A percentile compares a stretch with the other conserved stretches of the same genome.
These are phyloP conservation scores for Ogataea minuta DNA, from an alignment of 805 yeast genomes.

Conservation along the genomic window DNA sequence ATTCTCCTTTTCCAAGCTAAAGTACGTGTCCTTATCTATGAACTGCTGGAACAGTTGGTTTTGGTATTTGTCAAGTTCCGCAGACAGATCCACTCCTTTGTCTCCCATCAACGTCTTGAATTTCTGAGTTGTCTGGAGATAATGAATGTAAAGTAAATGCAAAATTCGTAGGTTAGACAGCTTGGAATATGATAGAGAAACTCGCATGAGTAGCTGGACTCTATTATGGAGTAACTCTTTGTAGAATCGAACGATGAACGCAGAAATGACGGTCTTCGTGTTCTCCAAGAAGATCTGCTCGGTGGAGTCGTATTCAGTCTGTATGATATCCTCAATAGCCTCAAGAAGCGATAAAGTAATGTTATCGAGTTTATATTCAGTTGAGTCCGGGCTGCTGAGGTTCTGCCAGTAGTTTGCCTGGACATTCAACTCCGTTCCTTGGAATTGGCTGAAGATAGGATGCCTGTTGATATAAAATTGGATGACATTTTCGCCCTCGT, in stretches of 20 bases:
- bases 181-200: conserved; percentile 59
- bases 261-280: conserved; percentile 61
- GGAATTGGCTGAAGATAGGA: conserved; percentile 58
- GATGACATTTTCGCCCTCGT: conserved; percentile 80
- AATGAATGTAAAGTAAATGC: conserved; percentile 59
- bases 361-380: conserved; percentile 48
- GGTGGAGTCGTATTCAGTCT: conserved; percentile 67
- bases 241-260: conserved; percentile 72
- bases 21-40: conserved; percentile 63
- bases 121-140: conserved; percentile 60
- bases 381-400: conserved; percentile 57
- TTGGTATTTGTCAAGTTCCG: conserved; percentile 65
- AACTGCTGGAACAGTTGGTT: conserved; percentile 74
- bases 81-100: conserved; percentile 43
- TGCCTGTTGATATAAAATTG: conserved; percentile 80
- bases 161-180: conserved; percentile 75
- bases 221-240: conserved; percentile 65
- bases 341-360: conserved; percentile 52
- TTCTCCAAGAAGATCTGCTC: conserved; percentile 61
- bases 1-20: conserved; percentile 66
- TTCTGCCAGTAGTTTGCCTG: conserved; percentile 51
- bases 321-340: conserved; percentile 55
- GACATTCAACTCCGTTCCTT: conserved; percentile 24
- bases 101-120: conserved; percentile 58
- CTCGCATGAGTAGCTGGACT: conserved; percentile 56